Evolutionary conservation across 164 flowering plant genomes (phyloP).

Genomic region (Platanus orientalis): DNA sequence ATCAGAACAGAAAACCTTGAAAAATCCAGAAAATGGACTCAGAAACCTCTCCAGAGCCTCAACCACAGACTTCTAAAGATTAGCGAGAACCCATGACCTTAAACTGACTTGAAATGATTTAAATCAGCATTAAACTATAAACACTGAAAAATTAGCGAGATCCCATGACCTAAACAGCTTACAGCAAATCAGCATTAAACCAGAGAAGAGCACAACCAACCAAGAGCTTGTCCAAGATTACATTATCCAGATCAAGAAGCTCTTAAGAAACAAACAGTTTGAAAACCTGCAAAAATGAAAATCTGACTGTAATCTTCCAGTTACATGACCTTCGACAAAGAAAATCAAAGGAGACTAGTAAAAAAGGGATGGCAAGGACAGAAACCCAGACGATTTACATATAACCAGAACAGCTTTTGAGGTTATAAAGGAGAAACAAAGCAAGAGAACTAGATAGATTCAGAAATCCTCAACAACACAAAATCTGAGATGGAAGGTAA

Average conservation of each 20-base stretch:
- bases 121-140: too few species aligned
- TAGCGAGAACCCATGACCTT: conserved; percentile 34
- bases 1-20: background rate
- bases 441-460: conserved; percentile 8
- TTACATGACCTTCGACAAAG: background rate
- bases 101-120: conserved; percentile 1
- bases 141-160: too few species aligned
- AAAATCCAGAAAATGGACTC: background rate
- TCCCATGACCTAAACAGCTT: conserved; percentile 4
- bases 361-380: background rate
- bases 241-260: conserved; percentile 22
- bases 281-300: background rate
- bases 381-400: conserved; percentile 4
- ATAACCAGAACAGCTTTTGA: conserved; percentile 1
- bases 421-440: background rate
- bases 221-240: conserved; percentile 16
- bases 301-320: too few species aligned
- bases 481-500: conserved; percentile 16
- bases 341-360: background rate
- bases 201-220: conserved; percentile 1
- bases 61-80: background rate
- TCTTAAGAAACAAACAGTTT: conserved; percentile 5
- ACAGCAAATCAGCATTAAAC: conserved; percentile 19
- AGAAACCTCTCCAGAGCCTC: background rate
- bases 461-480: conserved; percentile 8